phyloP scores from a whole-genome alignment of 2,329 filamentous ascomycete species.

The Drechslera avenae region DNA sequence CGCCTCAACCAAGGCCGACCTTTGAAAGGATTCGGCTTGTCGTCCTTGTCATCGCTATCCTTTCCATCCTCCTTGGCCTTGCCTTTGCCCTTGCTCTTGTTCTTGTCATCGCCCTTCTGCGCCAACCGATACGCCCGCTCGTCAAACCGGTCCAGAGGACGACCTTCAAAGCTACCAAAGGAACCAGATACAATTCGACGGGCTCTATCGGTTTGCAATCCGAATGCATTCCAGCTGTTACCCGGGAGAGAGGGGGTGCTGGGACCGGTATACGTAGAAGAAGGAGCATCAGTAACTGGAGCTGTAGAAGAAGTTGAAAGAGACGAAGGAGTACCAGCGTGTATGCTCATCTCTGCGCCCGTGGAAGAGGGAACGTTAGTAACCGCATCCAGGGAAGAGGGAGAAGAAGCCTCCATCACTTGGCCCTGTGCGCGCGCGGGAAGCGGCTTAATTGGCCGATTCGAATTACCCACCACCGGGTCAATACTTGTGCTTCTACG shows the following conservation, averaged over 20 bases:
- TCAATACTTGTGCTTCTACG: conserved; percentile 10
- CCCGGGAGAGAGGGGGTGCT: not conserved
- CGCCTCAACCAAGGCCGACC: conserved; percentile 3
- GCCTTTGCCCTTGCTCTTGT: not conserved
- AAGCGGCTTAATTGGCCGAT: conserved; percentile 3
- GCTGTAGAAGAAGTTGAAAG: too few species aligned
- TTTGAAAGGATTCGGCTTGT: conserved; percentile 2
- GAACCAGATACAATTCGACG: conserved; percentile 12
- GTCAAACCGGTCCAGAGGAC: conserved; percentile 6
- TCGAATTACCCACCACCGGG: conserved; percentile 9
- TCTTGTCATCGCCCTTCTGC: not conserved
- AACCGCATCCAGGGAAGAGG: too few species aligned
- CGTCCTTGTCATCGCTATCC: not conserved
- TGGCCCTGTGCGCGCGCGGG: not conserved
- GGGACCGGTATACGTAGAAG: too few species aligned
- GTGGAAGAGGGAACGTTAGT: too few species aligned
- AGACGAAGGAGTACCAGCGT: too few species aligned
- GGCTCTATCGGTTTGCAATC: not conserved
- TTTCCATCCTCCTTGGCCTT: not conserved
- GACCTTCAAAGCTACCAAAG: conserved; percentile 19
- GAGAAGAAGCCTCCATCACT: too few species aligned
- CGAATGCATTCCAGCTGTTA: too few species aligned
- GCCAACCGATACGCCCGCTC: conserved; percentile 11
- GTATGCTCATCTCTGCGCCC: too few species aligned
- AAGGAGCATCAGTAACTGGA: too few species aligned